These are phyloP conservation scores for Podosphaera xanthii DNA, from an alignment of 2,329 filamentous ascomycete genomes.

Conservation along the genomic window DNA sequence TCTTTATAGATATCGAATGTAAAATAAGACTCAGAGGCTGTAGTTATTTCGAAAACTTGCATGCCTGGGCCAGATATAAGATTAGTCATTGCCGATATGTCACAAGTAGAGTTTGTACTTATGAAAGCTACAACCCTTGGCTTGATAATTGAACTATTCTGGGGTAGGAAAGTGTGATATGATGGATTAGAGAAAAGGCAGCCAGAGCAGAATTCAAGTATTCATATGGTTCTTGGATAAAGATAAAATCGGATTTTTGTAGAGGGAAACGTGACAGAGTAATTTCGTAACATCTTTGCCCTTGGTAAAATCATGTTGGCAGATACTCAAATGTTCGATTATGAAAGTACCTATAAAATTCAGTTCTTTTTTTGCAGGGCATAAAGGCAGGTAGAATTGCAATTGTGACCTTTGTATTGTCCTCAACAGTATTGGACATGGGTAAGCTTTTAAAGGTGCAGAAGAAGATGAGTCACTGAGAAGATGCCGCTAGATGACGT, in stretches of 20 bases:
- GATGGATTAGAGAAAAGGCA: background rate
- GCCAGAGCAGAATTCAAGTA: background rate
- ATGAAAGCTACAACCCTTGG: background rate
- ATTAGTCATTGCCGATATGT: background rate
- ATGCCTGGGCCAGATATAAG: background rate
- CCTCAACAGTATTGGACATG: too few relatives aligned
- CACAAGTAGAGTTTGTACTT: background rate
- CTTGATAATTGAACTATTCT: background rate
- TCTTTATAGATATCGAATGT: background rate
- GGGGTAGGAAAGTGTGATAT: background rate
- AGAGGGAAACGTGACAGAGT: background rate
- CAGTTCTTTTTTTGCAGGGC: background rate
- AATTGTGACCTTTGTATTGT: background rate
- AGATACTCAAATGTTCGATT: background rate
- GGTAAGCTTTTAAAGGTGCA: too few relatives aligned
- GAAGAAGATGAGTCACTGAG: too few relatives aligned
- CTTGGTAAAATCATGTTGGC: background rate
- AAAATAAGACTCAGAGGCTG: background rate
- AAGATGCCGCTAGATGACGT: too few relatives aligned
- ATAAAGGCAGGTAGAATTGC: background rate
- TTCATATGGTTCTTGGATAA: background rate
- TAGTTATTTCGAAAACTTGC: background rate
- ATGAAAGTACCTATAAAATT: background rate
- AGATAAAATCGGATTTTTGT: background rate
- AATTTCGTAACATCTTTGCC: background rate